Evolutionary conservation across 768 basidiomycete genomes (phyloP).

Genomic region (Lanmaoa rubissima): DNA sequence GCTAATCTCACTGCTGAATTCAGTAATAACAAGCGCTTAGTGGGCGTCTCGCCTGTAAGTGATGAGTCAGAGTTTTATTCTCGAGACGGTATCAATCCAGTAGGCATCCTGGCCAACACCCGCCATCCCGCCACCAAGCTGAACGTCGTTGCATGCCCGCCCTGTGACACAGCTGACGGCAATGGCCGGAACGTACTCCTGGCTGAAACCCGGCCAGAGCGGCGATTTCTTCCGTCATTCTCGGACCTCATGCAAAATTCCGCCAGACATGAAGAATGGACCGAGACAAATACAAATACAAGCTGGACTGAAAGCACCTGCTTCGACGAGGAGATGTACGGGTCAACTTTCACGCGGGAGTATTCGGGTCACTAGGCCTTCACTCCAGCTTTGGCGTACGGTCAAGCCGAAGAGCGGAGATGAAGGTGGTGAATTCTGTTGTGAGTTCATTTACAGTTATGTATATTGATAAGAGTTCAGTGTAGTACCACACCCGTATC

Average conservation of each 20-base stretch:
- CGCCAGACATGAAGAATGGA: not conserved
- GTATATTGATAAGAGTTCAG: not conserved
- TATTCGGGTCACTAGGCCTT: not conserved
- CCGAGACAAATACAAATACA: not conserved
- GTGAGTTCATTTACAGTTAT: not conserved
- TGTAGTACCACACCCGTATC: no score
- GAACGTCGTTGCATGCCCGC: not conserved
- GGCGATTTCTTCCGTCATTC: not conserved
- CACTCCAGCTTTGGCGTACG: not conserved
- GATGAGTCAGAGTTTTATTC: not conserved
- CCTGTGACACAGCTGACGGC: no score
- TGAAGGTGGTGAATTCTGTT: not conserved
- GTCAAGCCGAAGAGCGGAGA: not conserved
- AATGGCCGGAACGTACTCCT: not conserved
- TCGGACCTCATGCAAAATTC: not conserved
- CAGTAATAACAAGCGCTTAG: not conserved
- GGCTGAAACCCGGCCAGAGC: not conserved
- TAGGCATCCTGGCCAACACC: not conserved
- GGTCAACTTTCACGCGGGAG: not conserved
- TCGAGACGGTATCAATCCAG: not conserved
- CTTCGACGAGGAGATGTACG: not conserved
- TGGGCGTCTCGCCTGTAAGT: not conserved
- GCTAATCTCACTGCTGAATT: not conserved
- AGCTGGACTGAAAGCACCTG: not conserved
- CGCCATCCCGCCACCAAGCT: not conserved